Percentiles rank a stretch among this genome's conserved stretches.
These are phyloP conservation scores for Xylogone sp. DNA, from an alignment of 2,329 filamentous ascomycete genomes.

Conservation along the genomic window DNA sequence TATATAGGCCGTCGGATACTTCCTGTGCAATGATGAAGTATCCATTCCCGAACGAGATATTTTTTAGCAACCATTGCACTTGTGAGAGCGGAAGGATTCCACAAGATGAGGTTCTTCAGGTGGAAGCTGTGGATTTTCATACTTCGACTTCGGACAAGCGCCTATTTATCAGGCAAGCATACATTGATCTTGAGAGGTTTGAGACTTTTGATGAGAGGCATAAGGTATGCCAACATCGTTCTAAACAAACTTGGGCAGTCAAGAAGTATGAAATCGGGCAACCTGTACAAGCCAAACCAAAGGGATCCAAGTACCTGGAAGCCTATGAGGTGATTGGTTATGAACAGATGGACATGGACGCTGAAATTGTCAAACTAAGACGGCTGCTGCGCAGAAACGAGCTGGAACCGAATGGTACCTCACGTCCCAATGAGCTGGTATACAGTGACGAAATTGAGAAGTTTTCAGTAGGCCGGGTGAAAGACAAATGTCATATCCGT, in stretches of 20 bases:
- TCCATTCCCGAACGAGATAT: conserved; percentile 68
- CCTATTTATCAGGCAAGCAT: conserved; percentile 70
- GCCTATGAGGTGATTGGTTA: conserved; percentile 54
- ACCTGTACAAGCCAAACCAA: conserved; percentile 41
- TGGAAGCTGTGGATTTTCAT: conserved; percentile 56
- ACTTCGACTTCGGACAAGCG: conserved; percentile 40
- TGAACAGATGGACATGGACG: conserved; percentile 19
- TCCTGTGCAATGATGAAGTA: conserved; percentile 66
- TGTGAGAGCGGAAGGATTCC: conserved; percentile 48
- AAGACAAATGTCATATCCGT: conserved; percentile 56
- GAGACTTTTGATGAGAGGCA: conserved; percentile 52
- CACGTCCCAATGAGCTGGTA: conserved; percentile 44
- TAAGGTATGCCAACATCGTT: conserved; percentile 45
- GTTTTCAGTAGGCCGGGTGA: conserved; percentile 38
- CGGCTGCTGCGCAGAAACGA: conserved; percentile 45
- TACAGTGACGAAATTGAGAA: conserved; percentile 44
- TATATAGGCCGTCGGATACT: conserved; percentile 70
- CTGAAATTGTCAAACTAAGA: conserved; percentile 41
- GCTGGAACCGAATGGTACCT: conserved; percentile 27
- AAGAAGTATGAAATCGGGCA: conserved; percentile 48
- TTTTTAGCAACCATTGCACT: conserved; percentile 73
- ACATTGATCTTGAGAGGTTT: conserved; percentile 58
- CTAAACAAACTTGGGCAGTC: conserved; percentile 16
- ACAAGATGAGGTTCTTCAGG: conserved; percentile 51
- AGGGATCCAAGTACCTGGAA: conserved; percentile 41